Conservation (phyloP, 805 yeast species). For the Candida xiaguanensis region DNA sequence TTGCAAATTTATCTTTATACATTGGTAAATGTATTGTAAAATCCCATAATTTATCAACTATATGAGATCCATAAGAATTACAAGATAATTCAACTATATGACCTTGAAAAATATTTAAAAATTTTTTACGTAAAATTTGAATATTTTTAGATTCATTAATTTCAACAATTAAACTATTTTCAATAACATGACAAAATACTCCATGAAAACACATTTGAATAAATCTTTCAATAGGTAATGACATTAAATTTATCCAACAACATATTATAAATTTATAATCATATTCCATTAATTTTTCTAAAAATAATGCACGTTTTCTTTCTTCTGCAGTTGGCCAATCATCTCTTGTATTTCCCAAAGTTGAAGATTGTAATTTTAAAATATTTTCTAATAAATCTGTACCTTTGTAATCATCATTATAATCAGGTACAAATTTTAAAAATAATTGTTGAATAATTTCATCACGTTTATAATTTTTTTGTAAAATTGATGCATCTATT, state of each 20-base stretch:
- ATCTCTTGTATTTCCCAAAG: slow-evolving; percentile 75
- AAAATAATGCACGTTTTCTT: slow-evolving; percentile 70
- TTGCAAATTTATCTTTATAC: slow-evolving; percentile 84
- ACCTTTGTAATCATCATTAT: slow-evolving; percentile 15
- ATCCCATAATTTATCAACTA: slow-evolving; percentile 79
- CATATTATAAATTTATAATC: slow-evolving; percentile 58
- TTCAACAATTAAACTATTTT: slow-evolving; percentile 48
- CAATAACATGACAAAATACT: slow-evolving; percentile 86
- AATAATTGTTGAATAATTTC: slow-evolving; percentile 51
- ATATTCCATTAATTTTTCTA: slow-evolving; percentile 69
- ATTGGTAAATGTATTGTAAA: slow-evolving; percentile 74
- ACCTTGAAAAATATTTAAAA: slow-evolving; percentile 63
- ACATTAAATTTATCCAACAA: slow-evolving; percentile 57
- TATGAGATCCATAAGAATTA: slow-evolving; percentile 88
- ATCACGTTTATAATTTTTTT: slow-evolving; percentile 56
- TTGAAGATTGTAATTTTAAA: slow-evolving; percentile 61
- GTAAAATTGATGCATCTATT: slow-evolving; percentile 59
- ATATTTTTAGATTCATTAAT: slow-evolving; percentile 40
- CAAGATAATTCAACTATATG: slow-evolving; percentile 61
- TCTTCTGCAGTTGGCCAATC: slow-evolving; percentile 94
- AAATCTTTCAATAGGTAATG: slow-evolving; percentile 57
- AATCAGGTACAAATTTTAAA: slow-evolving; percentile 40
- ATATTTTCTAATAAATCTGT: slow-evolving; percentile 63
- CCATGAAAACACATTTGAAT: slow-evolving; percentile 82
- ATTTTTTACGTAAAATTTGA: slow-evolving; percentile 56